Conservation (phyloP, 441 rosid species). For the Breynia disticha region DNA sequence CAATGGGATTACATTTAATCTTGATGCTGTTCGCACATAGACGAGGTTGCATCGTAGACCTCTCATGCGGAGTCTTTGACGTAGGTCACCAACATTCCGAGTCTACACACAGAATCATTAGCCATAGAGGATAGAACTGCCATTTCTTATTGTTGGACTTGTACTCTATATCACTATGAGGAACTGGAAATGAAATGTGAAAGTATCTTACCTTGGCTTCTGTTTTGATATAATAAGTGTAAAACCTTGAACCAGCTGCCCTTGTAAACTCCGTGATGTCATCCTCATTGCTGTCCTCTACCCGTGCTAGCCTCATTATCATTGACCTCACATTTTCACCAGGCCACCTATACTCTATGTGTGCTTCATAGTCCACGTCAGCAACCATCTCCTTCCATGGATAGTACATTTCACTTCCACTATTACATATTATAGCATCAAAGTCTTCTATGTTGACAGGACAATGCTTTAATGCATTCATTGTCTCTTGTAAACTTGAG, state of each 20-base stretch:
- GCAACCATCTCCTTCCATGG: constrained; percentile 78
- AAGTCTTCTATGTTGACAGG: constrained; percentile 58
- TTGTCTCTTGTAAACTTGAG: constrained; percentile 50
- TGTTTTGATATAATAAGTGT: constrained; percentile 52
- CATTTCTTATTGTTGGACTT: background rate
- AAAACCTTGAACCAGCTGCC: constrained; percentile 56
- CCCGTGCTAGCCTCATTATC: constrained; percentile 40
- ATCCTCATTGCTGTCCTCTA: constrained; percentile 47
- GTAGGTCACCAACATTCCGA: constrained; percentile 55
- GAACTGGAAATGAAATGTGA: background rate
- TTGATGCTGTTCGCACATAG: constrained; percentile 52
- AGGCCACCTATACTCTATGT: constrained; percentile 79
- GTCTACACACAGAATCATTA: constrained; percentile 38
- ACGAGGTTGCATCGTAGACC: constrained; percentile 72
- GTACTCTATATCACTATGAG: background rate
- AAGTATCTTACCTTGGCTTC: constrained; percentile 48
- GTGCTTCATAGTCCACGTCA: constrained; percentile 65
- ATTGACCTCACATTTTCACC: constrained; percentile 58
- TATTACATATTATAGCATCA: constrained; percentile 74
- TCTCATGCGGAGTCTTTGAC: constrained; percentile 76
- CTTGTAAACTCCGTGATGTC: constrained; percentile 34
- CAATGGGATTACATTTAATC: constrained; percentile 68
- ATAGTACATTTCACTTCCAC: constrained; percentile 67
- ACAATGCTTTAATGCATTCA: constrained; percentile 40
- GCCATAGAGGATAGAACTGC: background rate